These are phyloP conservation scores for Capronia coronata DNA, from an alignment of 2,329 filamentous ascomycete species.

Conservation along the genomic window DNA sequence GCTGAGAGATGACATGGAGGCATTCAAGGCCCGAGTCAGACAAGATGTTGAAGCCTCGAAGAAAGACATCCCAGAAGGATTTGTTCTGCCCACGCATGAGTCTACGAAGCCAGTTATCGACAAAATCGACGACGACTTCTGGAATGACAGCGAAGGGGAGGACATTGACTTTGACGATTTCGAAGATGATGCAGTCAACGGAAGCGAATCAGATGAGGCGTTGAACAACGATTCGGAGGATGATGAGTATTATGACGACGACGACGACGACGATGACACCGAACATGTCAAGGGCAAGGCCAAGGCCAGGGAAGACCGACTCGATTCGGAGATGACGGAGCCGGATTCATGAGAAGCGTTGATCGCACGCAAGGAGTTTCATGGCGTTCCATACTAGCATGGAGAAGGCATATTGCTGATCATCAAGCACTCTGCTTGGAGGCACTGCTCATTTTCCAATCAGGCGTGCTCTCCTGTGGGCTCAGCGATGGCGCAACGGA, in stretches of 20 bases:
- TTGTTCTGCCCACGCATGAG: constrained; percentile 72
- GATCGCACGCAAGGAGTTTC: not conserved
- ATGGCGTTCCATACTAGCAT: not conserved
- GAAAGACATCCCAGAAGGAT: constrained; percentile 69
- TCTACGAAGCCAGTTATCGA: constrained; percentile 52
- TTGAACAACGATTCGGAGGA: constrained; percentile 54
- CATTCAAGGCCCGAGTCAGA: constrained; percentile 64
- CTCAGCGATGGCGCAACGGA: constrained; percentile 20
- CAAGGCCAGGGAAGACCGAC: constrained; percentile 19
- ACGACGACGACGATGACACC: constrained; percentile 16
- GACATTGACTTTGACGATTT: constrained; percentile 41
- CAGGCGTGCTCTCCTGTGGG: not conserved
- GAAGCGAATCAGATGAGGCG: constrained; percentile 31
- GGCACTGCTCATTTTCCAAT: not conserved
- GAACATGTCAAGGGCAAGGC: constrained; percentile 22
- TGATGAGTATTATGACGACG: constrained; percentile 37
- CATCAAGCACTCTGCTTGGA: not conserved
- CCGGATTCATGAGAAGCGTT: constrained; percentile 12
- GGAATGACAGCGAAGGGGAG: constrained; percentile 69
- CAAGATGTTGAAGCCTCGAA: constrained; percentile 67
- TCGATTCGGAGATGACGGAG: constrained; percentile 28
- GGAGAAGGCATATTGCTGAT: not conserved
- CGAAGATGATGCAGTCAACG: constrained; percentile 47
- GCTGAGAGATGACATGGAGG: constrained; percentile 64
- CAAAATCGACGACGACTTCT: constrained; percentile 70